Evolutionary conservation across 2,329 filamentous ascomycete genomes (phyloP).

Genomic region (Colletotrichum sp.): DNA sequence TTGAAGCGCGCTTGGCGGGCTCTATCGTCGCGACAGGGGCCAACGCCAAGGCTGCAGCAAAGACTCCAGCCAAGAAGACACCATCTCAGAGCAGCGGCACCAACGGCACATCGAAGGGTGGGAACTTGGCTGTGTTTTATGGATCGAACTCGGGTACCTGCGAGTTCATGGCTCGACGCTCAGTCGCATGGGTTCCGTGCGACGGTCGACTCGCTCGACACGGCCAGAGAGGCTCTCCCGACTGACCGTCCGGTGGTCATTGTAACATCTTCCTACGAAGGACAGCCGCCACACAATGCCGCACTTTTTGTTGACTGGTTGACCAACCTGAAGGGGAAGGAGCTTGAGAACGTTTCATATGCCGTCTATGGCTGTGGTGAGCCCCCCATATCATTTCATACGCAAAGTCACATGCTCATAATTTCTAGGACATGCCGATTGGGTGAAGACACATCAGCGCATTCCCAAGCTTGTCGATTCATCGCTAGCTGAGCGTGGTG

Average conservation of each 20-base stretch:
- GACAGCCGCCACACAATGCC: constrained; percentile 72
- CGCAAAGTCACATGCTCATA: neutral
- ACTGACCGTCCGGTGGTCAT: constrained; percentile 63
- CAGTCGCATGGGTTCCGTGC: constrained; percentile 58
- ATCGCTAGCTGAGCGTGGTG: constrained; percentile 45
- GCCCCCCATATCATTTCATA: neutral
- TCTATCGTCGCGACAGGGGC: constrained; percentile 12
- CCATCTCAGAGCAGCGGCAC: neutral
- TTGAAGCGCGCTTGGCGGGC: constrained; percentile 50
- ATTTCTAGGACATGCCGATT: constrained; percentile 45
- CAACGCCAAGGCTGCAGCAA: neutral
- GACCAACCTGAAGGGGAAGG: constrained; percentile 46
- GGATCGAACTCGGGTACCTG: constrained; percentile 76
- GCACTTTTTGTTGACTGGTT: constrained; percentile 69
- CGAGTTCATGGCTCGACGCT: constrained; percentile 66
- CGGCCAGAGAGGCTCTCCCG: constrained; percentile 59
- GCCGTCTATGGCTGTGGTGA: constrained; percentile 69
- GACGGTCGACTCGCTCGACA: constrained; percentile 58
- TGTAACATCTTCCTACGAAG: constrained; percentile 72
- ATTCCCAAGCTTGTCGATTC: constrained; percentile 68
- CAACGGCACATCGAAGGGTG: constrained; percentile 19
- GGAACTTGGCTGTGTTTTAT: constrained; percentile 64
- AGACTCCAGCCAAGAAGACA: neutral
- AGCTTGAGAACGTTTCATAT: constrained; percentile 60
- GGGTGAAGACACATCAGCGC: constrained; percentile 67